Base-by-base conservation (phyloP, 768 basidiomycete genomes). In the Mycena sanguinolenta region DNA sequence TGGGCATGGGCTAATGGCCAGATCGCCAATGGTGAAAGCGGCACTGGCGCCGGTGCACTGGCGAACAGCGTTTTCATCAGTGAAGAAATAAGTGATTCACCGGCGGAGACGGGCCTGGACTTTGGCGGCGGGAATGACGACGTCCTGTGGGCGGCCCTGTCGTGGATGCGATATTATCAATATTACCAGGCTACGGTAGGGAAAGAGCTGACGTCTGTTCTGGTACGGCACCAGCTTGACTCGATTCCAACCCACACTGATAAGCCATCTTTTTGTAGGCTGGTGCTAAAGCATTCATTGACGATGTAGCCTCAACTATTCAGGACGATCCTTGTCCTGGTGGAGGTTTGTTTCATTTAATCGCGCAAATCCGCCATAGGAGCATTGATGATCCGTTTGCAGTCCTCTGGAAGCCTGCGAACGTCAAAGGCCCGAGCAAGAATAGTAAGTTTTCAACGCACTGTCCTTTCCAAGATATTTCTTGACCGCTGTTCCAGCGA, bases 51-150 rank as follows among this genome's bases (percentile, higher is more conserved):
- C 39, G 55, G 38, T 30, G 39, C 6, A 9, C 38, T 65, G 8
- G 52, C n/a, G 25, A 42, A 57, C 13, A 57, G 39, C 25, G 21
- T 44, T 19, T 65, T 44, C 27, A 65, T 65, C 9, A 21, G 21
- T 36, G 30, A 25, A 2, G 63, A 34, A 34, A 12, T 28, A 12
- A 34, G 60, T 30, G 23, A 34, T 14, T n/a, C 52, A 16, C 2
- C 23, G 36, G 23, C 38, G 27, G 53, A 30, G 21, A 10, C 54
- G 7, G 32, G 32, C 32, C 32, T 28, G 14, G 53, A 44, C 21
- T 65, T 44, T 32, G 63, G 54, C 32, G 52, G 63, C 4, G 63
- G 63, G 28, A 55, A 65, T 46, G 63, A 65, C 30, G 63, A 65
- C 19, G 27, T 65, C 8, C 53, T 65, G 19, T 65, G 63, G 63